phyloP scores from a whole-genome alignment of 805 yeast genomes.

The Maudiozyma pseudohumilis region DNA sequence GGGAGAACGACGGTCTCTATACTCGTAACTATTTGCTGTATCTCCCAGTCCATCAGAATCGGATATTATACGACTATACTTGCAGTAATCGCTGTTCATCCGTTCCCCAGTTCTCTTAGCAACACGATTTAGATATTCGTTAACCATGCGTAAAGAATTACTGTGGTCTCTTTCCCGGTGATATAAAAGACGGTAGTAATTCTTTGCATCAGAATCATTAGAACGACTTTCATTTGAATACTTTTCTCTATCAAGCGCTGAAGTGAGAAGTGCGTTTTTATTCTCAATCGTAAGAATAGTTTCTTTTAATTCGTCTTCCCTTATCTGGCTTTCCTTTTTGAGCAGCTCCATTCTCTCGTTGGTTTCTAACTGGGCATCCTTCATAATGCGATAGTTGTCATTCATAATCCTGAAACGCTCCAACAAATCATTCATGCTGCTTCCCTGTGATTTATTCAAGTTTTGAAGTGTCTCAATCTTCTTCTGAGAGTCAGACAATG shows the following conservation, averaged over 20 bases:
- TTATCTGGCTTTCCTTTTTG: not conserved
- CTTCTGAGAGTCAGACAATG: not conserved
- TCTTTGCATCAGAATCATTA: slow-evolving; percentile 15
- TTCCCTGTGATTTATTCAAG: slow-evolving; percentile 2
- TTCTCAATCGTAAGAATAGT: slow-evolving; percentile 1
- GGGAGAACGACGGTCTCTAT: not conserved
- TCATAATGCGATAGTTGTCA: slow-evolving; percentile 3
- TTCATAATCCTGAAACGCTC: slow-evolving; percentile 1
- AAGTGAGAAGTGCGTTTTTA: not conserved
- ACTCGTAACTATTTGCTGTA: slow-evolving; percentile 1
- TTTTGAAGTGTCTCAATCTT: slow-evolving; percentile 1
- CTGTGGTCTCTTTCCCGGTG: slow-evolving; percentile 25
- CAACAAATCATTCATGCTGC: slow-evolving; percentile 2
- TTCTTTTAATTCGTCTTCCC: slow-evolving; percentile 3
- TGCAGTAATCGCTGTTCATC: slow-evolving; percentile 21
- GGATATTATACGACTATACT: slow-evolving; percentile 18
- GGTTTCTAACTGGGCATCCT: not conserved
- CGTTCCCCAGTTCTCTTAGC: slow-evolving; percentile 24
- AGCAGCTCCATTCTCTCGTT: not conserved
- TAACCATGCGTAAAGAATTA: slow-evolving; percentile 25
- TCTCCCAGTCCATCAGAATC: slow-evolving; percentile 3
- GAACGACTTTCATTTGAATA: slow-evolving; percentile 4
- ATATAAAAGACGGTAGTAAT: slow-evolving; percentile 25
- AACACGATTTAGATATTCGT: slow-evolving; percentile 26
- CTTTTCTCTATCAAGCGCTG: slow-evolving; percentile 1